Conservation (phyloP, 2,329 filamentous ascomycete genomes). For the Pseudogymnoascus sp. region DNA sequence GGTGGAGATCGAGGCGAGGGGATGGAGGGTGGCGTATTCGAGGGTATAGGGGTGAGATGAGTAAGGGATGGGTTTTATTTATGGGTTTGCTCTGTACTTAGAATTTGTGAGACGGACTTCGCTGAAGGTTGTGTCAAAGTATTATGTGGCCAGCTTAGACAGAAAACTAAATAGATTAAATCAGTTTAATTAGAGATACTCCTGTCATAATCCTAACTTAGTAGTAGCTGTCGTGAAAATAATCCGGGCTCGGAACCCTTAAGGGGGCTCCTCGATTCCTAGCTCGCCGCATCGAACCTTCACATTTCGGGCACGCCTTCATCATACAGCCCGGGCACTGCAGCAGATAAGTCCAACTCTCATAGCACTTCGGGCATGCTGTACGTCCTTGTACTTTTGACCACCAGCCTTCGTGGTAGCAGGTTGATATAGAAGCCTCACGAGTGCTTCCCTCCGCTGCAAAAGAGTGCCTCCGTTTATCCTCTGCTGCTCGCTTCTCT, state of each 20-base stretch:
- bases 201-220: neutral
- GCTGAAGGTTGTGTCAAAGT: neutral
- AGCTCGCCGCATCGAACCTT: conserved; percentile 14
- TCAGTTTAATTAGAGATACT: too few relatives aligned
- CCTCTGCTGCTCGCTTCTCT: conserved; percentile 15
- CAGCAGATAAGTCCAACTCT: conserved; percentile 18
- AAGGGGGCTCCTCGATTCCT: neutral
- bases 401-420: conserved; percentile 21
- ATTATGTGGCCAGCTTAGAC: neutral
- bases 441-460: neutral
- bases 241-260: neutral
- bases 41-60: neutral
- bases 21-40: neutral
- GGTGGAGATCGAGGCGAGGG: neutral
- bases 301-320: conserved; percentile 21
- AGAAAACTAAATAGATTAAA: neutral
- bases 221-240: neutral
- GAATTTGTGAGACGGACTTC: neutral
- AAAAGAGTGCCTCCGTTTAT: conserved; percentile 11
- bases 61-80: neutral
- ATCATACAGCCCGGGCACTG: conserved; percentile 20
- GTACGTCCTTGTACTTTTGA: conserved; percentile 17
- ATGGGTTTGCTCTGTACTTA: neutral
- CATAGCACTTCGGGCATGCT: conserved; percentile 17
- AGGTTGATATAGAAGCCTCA: conserved; percentile 8